These are phyloP conservation scores for Petunia secreta DNA, from an alignment of 257 asterid species.

Conservation along the genomic window DNA sequence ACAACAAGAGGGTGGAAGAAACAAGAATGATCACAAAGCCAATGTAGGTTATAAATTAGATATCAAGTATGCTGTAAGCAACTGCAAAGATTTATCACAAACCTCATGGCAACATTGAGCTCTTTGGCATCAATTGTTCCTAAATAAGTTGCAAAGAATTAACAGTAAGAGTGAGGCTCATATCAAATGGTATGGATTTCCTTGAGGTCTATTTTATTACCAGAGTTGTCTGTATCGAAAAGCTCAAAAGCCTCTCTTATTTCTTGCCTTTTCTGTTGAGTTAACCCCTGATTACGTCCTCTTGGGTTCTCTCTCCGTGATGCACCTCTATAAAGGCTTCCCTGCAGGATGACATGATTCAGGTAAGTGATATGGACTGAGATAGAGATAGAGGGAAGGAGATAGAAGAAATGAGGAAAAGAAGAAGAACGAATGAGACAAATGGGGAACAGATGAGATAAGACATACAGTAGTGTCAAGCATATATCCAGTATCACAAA, in stretches of 20 bases:
- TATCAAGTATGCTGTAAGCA: neutral
- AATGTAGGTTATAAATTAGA: neutral
- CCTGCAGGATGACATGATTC: slow-evolving; percentile 40
- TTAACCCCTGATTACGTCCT: slow-evolving; percentile 80
- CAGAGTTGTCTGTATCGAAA: slow-evolving; percentile 91
- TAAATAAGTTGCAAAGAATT: slow-evolving; percentile 36
- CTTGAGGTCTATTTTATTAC: slow-evolving; percentile 42
- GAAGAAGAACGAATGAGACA: neutral
- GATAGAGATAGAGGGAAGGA: neutral
- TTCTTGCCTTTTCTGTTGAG: slow-evolving; percentile 86
- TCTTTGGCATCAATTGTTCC: slow-evolving; percentile 96
- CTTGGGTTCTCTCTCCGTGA: slow-evolving; percentile 69
- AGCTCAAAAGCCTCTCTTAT: slow-evolving; percentile 88
- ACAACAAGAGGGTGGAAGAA: neutral
- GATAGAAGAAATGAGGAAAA: neutral
- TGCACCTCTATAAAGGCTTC: slow-evolving; percentile 57
- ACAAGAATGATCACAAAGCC: neutral
- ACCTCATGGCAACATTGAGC: slow-evolving; percentile 99
- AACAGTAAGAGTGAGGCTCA: neutral
- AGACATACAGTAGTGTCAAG: neutral
- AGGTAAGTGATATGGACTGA: slow-evolving; percentile 4
- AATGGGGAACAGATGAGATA: neutral
- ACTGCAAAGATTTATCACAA: slow-evolving; percentile 6
- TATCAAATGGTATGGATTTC: slow-evolving; percentile 5
- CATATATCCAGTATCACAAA: neutral